A percentile compares a stretch with the other conserved stretches of the same genome.
Evolutionary conservation across 2,329 filamentous ascomycete genomes (phyloP).

Genomic region (Macroventuria anomochaeta): DNA sequence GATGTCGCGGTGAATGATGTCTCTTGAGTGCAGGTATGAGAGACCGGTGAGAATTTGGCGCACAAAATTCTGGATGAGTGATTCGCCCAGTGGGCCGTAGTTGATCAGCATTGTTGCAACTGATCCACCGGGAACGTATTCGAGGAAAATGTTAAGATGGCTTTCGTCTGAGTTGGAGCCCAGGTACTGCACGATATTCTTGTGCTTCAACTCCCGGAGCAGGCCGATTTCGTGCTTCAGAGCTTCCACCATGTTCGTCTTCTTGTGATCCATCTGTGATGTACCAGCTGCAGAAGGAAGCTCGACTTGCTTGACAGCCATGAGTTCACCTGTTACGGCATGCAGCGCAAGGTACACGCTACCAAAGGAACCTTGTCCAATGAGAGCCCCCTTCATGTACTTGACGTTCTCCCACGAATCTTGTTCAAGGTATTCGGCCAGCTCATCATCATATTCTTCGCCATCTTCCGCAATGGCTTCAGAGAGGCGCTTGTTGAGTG

Average conservation of each 20-base stretch:
- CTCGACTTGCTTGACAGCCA: conserved; percentile 98
- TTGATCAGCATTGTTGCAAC: conserved; percentile 99
- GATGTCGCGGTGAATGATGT: conserved; percentile 98
- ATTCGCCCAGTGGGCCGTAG: conserved; percentile 92
- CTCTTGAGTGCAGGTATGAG: conserved; percentile 88
- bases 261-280: conserved; percentile 79
- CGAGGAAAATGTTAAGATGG: conserved; percentile 98
- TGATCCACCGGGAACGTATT: conserved; percentile 96
- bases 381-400: conserved; percentile 99
- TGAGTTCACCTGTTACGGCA: conserved; percentile 93
- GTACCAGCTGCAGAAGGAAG: conserved; percentile 79
- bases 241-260: conserved; percentile 98
- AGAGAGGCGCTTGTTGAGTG: conserved; percentile 80
- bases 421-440: conserved; percentile 87
- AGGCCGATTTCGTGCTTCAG: conserved; percentile 96
- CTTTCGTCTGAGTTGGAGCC: conserved; percentile 91
- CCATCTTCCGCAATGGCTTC: conserved; percentile 88
- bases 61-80: conserved; percentile 93
- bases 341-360: conserved; percentile 94
- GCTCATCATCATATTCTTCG: conserved; percentile 87
- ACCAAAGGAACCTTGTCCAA: conserved; percentile 95
- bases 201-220: conserved; percentile 89
- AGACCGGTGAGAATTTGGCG: conserved; percentile 92
- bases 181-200: conserved; percentile 97
- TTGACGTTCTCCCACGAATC: conserved; percentile 97